These are phyloP conservation scores for Torulaspora gathmanii DNA, from an alignment of 805 yeast species.

Conservation along the genomic window DNA sequence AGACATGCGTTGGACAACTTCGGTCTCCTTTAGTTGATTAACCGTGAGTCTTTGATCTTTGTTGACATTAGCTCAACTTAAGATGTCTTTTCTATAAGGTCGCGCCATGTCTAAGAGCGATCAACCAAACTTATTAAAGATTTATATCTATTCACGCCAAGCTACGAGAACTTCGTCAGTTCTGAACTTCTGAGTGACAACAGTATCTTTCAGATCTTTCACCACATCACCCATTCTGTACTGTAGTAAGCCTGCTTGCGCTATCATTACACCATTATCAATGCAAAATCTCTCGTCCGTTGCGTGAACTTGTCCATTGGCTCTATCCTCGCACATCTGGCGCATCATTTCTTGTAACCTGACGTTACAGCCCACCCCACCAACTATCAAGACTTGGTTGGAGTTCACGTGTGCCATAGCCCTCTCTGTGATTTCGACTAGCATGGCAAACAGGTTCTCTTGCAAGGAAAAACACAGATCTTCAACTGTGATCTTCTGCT, in stretches of 20 bases:
- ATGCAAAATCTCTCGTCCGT: slow-evolving; percentile 97
- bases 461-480: slow-evolving; percentile 92
- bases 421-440: slow-evolving; percentile 94
- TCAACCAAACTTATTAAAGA: not conserved
- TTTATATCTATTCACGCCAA: slow-evolving; percentile 62
- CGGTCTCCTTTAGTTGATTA: not conserved
- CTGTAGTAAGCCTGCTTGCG: slow-evolving; percentile 90
- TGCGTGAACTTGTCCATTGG: slow-evolving; percentile 80
- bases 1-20: slow-evolving; percentile 13
- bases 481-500: slow-evolving; percentile 61
- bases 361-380: slow-evolving; percentile 97
- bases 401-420: slow-evolving; percentile 97
- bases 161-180: slow-evolving; percentile 88
- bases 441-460: slow-evolving; percentile 90
- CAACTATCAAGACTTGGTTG: slow-evolving; percentile 86
- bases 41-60: not conserved
- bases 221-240: slow-evolving; percentile 72
- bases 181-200: slow-evolving; percentile 88
- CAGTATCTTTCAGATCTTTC: slow-evolving; percentile 57
- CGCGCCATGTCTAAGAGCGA: slow-evolving; percentile 1
- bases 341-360: slow-evolving; percentile 95
- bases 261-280: slow-evolving; percentile 98
- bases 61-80: not conserved
- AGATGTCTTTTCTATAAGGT: not conserved
- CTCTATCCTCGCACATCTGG: slow-evolving; percentile 82